Base-by-base conservation (phyloP, 2,329 filamentous ascomycete species). In the Colletotrichum salicis region DNA sequence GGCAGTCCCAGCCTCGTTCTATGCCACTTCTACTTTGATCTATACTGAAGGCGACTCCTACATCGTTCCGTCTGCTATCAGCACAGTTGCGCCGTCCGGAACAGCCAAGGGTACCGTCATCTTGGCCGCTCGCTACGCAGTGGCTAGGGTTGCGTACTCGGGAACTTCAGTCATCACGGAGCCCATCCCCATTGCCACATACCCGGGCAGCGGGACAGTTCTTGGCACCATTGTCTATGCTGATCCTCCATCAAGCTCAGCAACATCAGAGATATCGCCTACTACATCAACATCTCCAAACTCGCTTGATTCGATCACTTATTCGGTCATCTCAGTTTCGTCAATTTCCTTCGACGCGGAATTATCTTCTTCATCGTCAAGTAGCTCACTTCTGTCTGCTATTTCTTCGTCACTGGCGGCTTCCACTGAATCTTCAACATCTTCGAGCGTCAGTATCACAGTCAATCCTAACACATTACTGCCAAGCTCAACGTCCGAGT, bases 221-320 rank as follows among this genome's bases (percentile, higher is more conserved):
- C 60, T 64, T 1, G 71, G 73, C 8, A 74, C 73, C 1, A 56
- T 75, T 11, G 24, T 74, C 4, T 62, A 52, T 27, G 59, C 59
- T 11, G 27, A 62, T 15, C 59, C 59, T 35, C 45, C 59, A 5
- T 19, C 33, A 19, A 24, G 15, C 19, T 22, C 19, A 22, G 41
- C 41, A 48, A 48, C 41, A 22, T 48, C 41, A n/a, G 41, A 10
- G 41, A 5, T 19, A 48, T 48, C 41, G n/a, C 10, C 41, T 22
- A n/a, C 41, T 22, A 5, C 41, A 3, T 48, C 41, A n/a, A 48
- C 19, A n/a, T 48, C 19, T 48, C 10, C 41, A 48, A 15, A 48
- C 15, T n/a, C 41, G 3, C 41, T n/a, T n/a, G 19, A n/a, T 4
- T 2, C 19, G 7, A n/a, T 48, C 41, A 19, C 19, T 3, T 6